phyloP scores from a whole-genome alignment of 2,329 filamentous ascomycete genomes.

The Fusarium sp. region DNA sequence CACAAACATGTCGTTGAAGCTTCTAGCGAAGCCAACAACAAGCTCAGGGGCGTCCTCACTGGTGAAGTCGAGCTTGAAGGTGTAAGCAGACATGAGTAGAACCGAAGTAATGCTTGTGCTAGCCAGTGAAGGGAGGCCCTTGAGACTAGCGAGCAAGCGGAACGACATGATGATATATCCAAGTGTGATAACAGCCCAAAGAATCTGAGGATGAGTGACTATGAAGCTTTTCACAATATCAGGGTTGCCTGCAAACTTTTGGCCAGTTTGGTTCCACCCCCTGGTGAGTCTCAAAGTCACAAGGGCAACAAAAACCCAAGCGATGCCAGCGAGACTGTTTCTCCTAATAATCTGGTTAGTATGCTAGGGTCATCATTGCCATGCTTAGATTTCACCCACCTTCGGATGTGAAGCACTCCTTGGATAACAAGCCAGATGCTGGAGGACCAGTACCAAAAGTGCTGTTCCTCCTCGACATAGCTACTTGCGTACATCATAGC shows the following conservation, averaged over 20 bases:
- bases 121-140: conserved; percentile 56
- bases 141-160: conserved; percentile 58
- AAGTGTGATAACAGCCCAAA: conserved; percentile 80
- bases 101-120: conserved; percentile 57
- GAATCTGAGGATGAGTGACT: conserved; percentile 69
- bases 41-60: conserved; percentile 89
- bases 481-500: conserved; percentile 98
- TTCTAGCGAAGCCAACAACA: conserved; percentile 62
- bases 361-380: not conserved
- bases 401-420: conserved; percentile 60
- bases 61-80: conserved; percentile 93
- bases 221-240: conserved; percentile 85
- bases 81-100: conserved; percentile 68
- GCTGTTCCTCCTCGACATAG: conserved; percentile 97
- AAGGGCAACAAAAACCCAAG: conserved; percentile 63
- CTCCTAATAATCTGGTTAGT: conserved; percentile 40
- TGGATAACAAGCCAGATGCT: conserved; percentile 75
- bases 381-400: conserved; percentile 47
- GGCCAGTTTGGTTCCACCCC: conserved; percentile 96
- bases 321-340: conserved; percentile 45
- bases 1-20: conserved; percentile 56
- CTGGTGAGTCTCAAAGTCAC: conserved; percentile 74
- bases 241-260: conserved; percentile 92
- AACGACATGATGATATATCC: conserved; percentile 74
- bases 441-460: conserved; percentile 96